phyloP scores from a whole-genome alignment of 495 filamentous ascomycete species.

The Penicillium antarcticum region DNA sequence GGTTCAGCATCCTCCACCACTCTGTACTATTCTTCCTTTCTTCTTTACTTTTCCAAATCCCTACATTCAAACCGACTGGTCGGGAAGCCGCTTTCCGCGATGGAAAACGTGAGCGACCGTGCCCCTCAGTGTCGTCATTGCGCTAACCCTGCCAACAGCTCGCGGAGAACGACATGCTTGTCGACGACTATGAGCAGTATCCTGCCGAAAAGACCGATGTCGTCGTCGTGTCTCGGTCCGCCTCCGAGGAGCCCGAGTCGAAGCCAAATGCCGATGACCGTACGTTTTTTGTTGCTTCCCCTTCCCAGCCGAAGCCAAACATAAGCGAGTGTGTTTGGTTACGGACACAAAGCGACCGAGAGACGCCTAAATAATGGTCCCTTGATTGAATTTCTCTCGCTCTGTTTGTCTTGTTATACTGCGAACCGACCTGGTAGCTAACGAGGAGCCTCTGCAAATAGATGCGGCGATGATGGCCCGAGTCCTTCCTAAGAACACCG shows the following conservation, averaged over 20 bases:
- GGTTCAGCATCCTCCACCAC: constrained; percentile 27
- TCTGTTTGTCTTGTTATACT: not conserved
- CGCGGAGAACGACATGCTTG: constrained; percentile 59
- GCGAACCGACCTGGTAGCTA: constrained; percentile 6
- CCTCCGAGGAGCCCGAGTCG: constrained; percentile 49
- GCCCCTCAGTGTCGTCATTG: constrained; percentile 27
- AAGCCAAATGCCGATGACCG: constrained; percentile 68
- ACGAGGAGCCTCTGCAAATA: constrained; percentile 34
- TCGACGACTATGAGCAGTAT: constrained; percentile 69
- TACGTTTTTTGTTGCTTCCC: constrained; percentile 38
- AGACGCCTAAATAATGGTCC: not conserved
- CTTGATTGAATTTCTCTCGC: not conserved
- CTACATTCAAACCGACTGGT: constrained; percentile 15
- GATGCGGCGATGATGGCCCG: constrained; percentile 80
- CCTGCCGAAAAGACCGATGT: constrained; percentile 79
- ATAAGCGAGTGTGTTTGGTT: not conserved
- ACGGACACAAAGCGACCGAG: not conserved
- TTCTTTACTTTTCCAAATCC: constrained; percentile 4
- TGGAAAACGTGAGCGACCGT: constrained; percentile 45
- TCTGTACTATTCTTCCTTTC: constrained; percentile 6
- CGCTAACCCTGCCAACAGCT: constrained; percentile 32
- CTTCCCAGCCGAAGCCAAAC: not conserved
- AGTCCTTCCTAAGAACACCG: constrained; percentile 67
- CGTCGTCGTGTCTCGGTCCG: constrained; percentile 76
- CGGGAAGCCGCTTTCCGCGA: constrained; percentile 35